phyloP scores from a whole-genome alignment of 139 green algal species.

The Chlorella sp. region DNA sequence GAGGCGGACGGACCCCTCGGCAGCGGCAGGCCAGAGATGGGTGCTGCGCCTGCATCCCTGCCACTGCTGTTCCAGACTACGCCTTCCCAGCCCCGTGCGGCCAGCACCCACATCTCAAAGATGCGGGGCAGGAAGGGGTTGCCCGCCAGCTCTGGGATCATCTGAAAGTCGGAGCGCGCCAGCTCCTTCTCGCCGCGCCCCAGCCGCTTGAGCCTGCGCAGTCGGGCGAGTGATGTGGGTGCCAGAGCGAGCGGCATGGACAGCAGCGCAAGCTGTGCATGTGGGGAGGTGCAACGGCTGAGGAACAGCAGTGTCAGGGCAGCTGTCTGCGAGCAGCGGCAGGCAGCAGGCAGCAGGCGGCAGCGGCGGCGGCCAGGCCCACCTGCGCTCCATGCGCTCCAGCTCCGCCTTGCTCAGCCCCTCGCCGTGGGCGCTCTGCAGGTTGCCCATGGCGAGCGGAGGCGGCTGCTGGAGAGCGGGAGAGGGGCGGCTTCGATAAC shows the following conservation, averaged over 20 bases:
- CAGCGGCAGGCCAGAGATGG: too few relatives aligned
- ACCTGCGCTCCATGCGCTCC: constrained; percentile 54
- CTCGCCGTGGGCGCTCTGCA: constrained; percentile 24
- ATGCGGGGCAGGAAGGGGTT: constrained; percentile 59
- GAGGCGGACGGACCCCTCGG: too few relatives aligned
- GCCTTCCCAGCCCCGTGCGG: too few relatives aligned
- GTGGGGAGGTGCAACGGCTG: too few relatives aligned
- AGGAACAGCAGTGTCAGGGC: background rate
- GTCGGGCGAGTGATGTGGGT: background rate
- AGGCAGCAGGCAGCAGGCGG: too few relatives aligned
- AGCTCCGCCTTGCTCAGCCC: constrained; percentile 45
- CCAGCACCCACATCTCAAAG: constrained; percentile 42
- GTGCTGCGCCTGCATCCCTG: too few relatives aligned
- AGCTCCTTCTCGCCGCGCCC: constrained; percentile 46
- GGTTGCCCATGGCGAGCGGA: constrained; percentile 38
- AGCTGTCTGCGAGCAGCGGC: background rate
- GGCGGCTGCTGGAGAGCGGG: background rate
- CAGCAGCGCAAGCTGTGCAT: too few relatives aligned
- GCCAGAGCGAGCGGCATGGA: background rate
- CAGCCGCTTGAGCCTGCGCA: constrained; percentile 36
- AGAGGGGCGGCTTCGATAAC: background rate
- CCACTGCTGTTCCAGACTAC: too few relatives aligned
- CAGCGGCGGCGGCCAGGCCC: background rate
- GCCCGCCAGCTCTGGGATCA: constrained; percentile 51
- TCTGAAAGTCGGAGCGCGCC: constrained; percentile 41